phyloP scores from a whole-genome alignment of 345 rosid genomes.

The Eucalyptus urophylla region DNA sequence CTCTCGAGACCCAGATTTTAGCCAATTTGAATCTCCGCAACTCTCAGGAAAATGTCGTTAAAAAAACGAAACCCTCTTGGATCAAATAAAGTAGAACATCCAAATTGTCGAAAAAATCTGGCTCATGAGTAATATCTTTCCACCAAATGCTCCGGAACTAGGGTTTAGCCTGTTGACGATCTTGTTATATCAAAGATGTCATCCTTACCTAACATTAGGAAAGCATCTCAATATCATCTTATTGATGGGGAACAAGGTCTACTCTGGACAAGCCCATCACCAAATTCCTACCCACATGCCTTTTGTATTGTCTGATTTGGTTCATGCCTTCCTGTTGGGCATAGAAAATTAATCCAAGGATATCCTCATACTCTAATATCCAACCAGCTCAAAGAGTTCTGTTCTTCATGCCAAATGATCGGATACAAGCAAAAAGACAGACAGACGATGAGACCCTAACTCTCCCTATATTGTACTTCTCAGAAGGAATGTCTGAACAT shows the following conservation, averaged over 20 bases:
- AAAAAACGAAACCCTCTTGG: background rate
- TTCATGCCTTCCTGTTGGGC: background rate
- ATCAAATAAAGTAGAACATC: background rate
- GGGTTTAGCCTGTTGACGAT: background rate
- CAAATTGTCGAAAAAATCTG: background rate
- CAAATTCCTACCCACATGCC: background rate
- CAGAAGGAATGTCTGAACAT: background rate
- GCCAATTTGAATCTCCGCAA: background rate
- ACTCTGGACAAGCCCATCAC: background rate
- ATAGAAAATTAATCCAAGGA: background rate
- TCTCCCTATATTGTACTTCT: background rate
- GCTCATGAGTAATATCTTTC: background rate
- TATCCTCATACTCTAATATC: background rate
- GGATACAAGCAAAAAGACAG: background rate
- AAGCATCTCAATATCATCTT: background rate
- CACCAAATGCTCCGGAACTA: background rate
- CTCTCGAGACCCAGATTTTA: background rate
- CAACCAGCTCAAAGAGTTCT: background rate
- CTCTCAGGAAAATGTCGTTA: background rate
- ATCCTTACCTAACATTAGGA: background rate
- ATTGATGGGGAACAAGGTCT: background rate
- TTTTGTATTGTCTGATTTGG: background rate
- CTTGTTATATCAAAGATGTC: background rate
- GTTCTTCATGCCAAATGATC: background rate
- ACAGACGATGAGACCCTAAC: background rate